Evolutionary conservation across 192 early-diverging fungal genomes (phyloP), one percentile per base, ranked within the genome.

Genomic region (Backusella morwellensis): DNA sequence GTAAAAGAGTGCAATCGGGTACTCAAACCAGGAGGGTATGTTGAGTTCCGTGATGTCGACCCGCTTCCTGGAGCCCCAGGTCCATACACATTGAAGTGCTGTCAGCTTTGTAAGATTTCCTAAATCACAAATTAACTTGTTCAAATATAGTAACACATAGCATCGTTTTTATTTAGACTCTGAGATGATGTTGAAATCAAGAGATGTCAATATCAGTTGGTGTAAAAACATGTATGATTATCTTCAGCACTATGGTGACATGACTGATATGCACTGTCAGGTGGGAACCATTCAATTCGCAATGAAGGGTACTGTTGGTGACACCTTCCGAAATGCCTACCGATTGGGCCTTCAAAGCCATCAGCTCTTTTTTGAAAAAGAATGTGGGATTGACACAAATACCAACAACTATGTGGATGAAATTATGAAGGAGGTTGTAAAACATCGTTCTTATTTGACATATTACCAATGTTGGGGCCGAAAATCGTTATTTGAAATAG

Each of bases 41-140:
- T 86, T 14, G 85, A 86, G 73, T 41, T 86, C 6, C 67, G 73
- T n/a, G 85, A 86, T 36, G 34, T 79, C 9, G 69, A 80, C 59
- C 76, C 73, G 2, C 47, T 67, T 2, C 29, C 78, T 26, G 12
- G 67, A 0, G 29, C 73, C 68, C 34, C 59, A 15, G 80, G 80
- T 17, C 70, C 76, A 9, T 47, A 71, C 9, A 73, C 77, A 26
- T 15, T 21, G 11, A 21, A 40, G 0, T 35, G 17, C 11, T 35
- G 21, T 19, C 35, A 36, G 21, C 23, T 32, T 68, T 76, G 35
- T 69, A 42, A 66, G 32, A 17, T 47, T 3, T 42, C 19, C 23
- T 47, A n/a, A 21, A 35, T 70, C 7, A 21, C 35, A 70, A 38
- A 5, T n/a, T 21, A 38, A 29, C 6, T 15, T 71, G 2, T 72